Percentiles rank a stretch among this genome's conserved stretches.
Evolutionary conservation across 176 grass and related monocot genomes (phyloP).

Genomic region (Juncus effusus): DNA sequence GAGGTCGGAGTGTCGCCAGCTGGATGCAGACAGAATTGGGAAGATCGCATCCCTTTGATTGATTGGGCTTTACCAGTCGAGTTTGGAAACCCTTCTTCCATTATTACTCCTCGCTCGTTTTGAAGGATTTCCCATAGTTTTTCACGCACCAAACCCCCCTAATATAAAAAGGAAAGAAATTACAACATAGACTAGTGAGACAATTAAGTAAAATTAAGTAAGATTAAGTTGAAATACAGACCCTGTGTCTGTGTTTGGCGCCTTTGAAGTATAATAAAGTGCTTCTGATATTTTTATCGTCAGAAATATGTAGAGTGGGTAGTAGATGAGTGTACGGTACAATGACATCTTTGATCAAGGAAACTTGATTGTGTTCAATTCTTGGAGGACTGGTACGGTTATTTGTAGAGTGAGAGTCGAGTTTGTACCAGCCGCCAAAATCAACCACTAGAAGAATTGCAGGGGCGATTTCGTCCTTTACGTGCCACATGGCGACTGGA

Average conservation of each 20-base stretch:
- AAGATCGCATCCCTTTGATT: conserved; percentile 68
- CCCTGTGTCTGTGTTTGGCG: conserved; percentile 89
- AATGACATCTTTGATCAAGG: conserved; percentile 92
- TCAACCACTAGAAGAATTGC: conserved; percentile 94
- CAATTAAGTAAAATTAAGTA: no score
- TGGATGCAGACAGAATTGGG: conserved; percentile 82
- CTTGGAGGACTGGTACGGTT: conserved; percentile 38
- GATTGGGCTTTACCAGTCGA: conserved; percentile 74
- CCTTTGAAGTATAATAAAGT: conserved; percentile 93
- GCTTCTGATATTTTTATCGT: conserved; percentile 37
- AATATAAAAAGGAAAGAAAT: conserved; percentile 32
- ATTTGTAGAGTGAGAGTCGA: conserved; percentile 53
- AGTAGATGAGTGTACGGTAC: conserved; percentile 94
- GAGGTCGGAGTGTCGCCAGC: conserved; percentile 87
- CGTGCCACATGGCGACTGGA: conserved; percentile 95
- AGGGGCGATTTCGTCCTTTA: conserved; percentile 65
- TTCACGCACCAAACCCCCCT: conserved; percentile 81
- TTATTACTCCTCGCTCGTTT: conserved; percentile 62
- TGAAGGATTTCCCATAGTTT: conserved; percentile 79
- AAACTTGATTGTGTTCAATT: conserved; percentile 85
- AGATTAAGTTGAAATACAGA: conserved; percentile 34
- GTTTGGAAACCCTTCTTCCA: conserved; percentile 96
- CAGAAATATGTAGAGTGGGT: conserved; percentile 49
- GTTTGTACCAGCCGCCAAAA: conserved; percentile 92
- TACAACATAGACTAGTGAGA: background rate